A percentile compares a stretch with the other conserved stretches of the same genome.
Conservation (phyloP, 306 rosid species). For the Medicago ruthenica region DNA sequence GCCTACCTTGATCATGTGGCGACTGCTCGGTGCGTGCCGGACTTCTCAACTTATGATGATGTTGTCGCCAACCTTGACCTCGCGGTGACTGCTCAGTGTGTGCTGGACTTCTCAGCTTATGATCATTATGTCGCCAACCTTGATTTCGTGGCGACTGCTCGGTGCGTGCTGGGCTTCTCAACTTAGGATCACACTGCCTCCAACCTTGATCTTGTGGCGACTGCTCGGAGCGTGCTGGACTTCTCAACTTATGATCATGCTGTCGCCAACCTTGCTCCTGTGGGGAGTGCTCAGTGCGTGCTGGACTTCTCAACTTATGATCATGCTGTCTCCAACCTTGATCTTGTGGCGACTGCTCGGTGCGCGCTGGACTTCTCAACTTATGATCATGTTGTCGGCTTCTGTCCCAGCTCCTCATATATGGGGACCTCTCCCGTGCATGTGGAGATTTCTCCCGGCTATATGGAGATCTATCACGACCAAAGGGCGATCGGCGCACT, state of each 20-base stretch:
- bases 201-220: background rate
- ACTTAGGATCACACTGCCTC: slow-evolving; percentile 73
- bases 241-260: background rate
- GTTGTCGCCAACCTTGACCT: slow-evolving; percentile 60
- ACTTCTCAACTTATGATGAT: slow-evolving; percentile 75
- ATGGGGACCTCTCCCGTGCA: slow-evolving; percentile 70
- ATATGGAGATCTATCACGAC: slow-evolving; percentile 57
- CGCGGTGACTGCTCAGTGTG: slow-evolving; percentile 66
- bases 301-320: background rate
- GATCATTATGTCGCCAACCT: slow-evolving; percentile 69
- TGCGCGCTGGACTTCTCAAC: slow-evolving; percentile 57
- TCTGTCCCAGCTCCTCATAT: slow-evolving; percentile 67
- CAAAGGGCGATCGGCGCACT: slow-evolving; percentile 54
- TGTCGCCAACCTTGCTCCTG: background rate
- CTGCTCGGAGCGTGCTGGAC: background rate
- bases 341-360: slow-evolving; percentile 71
- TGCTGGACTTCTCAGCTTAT: slow-evolving; percentile 62
- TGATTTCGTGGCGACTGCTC: slow-evolving; percentile 76
- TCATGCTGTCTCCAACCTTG: slow-evolving; percentile 43
- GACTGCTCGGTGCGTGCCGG: slow-evolving; percentile 57
- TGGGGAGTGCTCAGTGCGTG: background rate
- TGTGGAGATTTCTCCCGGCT: slow-evolving; percentile 70
- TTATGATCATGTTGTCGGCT: slow-evolving; percentile 77
- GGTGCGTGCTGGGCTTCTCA: slow-evolving; percentile 59
- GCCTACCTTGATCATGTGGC: slow-evolving; percentile 67